Percentiles rank a stretch among this genome's conserved stretches.
Evolutionary conservation across 164 flowering plant species (phyloP).

Genomic region (Umbellularia californica): DNA sequence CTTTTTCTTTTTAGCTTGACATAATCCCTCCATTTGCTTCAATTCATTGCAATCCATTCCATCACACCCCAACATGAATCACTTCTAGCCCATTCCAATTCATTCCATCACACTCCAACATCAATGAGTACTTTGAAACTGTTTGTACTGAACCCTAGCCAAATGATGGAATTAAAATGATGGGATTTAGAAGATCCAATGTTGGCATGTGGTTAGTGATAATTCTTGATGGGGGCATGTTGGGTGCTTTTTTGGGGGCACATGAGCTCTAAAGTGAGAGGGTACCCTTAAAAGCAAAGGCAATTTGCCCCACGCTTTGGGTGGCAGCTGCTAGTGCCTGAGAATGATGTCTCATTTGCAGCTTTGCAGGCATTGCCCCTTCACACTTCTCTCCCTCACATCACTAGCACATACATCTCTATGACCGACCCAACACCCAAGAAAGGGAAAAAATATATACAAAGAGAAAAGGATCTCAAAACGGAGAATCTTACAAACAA

Average conservation of each 20-base stretch:
- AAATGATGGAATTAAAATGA: constrained; percentile 1
- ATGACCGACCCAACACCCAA: not conserved
- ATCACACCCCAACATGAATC: not conserved
- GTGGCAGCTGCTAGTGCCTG: constrained; percentile 5
- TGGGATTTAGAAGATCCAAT: not conserved
- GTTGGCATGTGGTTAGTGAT: constrained; percentile 1
- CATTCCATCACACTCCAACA: not conserved
- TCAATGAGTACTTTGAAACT: not conserved
- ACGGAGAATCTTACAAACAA: not conserved
- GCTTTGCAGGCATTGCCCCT: constrained; percentile 1
- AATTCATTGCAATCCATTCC: not conserved
- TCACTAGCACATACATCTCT: too few relatives aligned
- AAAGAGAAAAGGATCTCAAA: not conserved
- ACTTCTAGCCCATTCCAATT: not conserved
- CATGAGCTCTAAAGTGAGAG: constrained; percentile 1
- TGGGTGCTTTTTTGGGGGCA: not conserved
- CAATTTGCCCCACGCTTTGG: constrained; percentile 3
- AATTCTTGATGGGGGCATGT: not conserved
- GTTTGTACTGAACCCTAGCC: not conserved
- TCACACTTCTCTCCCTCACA: not conserved
- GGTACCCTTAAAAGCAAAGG: constrained; percentile 4
- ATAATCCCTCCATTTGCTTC: too few relatives aligned
- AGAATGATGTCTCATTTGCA: constrained; percentile 4
- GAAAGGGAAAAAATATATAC: not conserved
- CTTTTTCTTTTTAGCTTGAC: too few relatives aligned